These are phyloP conservation scores for Aspergillus brunneoviolaceus DNA, from an alignment of 2,329 filamentous ascomycete genomes.

Conservation along the genomic window DNA sequence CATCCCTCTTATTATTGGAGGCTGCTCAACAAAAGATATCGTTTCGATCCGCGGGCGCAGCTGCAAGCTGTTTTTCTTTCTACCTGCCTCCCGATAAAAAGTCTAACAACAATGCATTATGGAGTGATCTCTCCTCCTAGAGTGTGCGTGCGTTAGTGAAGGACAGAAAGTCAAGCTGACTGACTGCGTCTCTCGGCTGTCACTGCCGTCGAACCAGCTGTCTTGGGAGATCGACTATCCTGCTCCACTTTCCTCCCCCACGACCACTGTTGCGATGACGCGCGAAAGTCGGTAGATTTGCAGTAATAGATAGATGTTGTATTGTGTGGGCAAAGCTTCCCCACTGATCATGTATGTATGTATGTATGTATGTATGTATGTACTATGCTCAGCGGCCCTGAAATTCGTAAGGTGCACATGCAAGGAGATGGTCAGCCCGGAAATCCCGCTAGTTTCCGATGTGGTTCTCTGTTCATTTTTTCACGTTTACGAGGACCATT, in stretches of 20 bases:
- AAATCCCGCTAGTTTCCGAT: slow-evolving; percentile 1
- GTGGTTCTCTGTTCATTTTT: background rate
- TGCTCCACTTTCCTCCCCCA: background rate
- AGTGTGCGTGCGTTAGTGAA: background rate
- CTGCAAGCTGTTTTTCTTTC: background rate
- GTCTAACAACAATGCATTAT: background rate
- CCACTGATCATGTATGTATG: background rate
- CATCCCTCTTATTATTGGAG: background rate
- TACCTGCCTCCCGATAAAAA: background rate
- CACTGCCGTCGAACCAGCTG: slow-evolving; percentile 14
- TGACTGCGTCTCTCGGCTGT: slow-evolving; percentile 9
- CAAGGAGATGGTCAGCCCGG: slow-evolving; percentile 6
- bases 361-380: background rate
- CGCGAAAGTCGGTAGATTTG: background rate
- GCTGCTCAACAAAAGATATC: background rate
- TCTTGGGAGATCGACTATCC: slow-evolving; percentile 1
- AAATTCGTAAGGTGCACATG: slow-evolving; percentile 5
- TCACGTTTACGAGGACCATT: background rate
- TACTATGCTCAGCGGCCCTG: background rate
- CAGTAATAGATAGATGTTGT: background rate
- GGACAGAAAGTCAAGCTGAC: background rate
- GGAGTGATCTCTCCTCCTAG: background rate
- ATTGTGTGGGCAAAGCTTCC: background rate
- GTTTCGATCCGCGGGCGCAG: slow-evolving; percentile 1
- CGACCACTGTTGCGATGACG: background rate